Percentiles rank a stretch among this genome's conserved stretches.
phyloP scores from a whole-genome alignment of 306 rosid genomes.

The Abrus precatorius region DNA sequence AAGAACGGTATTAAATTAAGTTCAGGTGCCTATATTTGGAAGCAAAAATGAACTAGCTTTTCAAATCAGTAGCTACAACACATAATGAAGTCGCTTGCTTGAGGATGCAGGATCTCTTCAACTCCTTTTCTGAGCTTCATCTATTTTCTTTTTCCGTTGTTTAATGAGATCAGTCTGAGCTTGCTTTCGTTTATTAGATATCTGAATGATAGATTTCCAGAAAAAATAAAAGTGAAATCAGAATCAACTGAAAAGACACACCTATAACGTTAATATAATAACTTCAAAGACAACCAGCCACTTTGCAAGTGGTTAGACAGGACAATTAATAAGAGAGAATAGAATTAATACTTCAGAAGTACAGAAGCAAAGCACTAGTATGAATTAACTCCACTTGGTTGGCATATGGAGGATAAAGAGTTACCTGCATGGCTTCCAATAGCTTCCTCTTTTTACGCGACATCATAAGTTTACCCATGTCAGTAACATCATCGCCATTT shows the following conservation, averaged over 20 bases:
- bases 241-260: slow-evolving; percentile 13
- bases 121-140: slow-evolving; percentile 55
- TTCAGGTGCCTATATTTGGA: not conserved
- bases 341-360: not conserved
- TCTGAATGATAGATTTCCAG: slow-evolving; percentile 56
- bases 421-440: slow-evolving; percentile 79
- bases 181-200: slow-evolving; percentile 66
- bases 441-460: slow-evolving; percentile 69
- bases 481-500: slow-evolving; percentile 51
- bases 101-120: slow-evolving; percentile 37
- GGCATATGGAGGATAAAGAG: not conserved
- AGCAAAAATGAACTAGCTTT: slow-evolving; percentile 26
- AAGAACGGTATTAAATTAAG: not conserved
- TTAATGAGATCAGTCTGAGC: slow-evolving; percentile 51
- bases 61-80: slow-evolving; percentile 16
- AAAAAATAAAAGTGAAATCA: not conserved
- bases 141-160: slow-evolving; percentile 71
- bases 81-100: slow-evolving; percentile 6
- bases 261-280: not conserved
- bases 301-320: not conserved
- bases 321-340: not conserved
- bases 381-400: not conserved
- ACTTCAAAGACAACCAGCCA: slow-evolving; percentile 5
- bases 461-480: slow-evolving; percentile 55
- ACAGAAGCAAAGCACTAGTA: not conserved